Conservation (phyloP, 2,329 filamentous ascomycete species). For the Trichoderma oligosporum region DNA sequence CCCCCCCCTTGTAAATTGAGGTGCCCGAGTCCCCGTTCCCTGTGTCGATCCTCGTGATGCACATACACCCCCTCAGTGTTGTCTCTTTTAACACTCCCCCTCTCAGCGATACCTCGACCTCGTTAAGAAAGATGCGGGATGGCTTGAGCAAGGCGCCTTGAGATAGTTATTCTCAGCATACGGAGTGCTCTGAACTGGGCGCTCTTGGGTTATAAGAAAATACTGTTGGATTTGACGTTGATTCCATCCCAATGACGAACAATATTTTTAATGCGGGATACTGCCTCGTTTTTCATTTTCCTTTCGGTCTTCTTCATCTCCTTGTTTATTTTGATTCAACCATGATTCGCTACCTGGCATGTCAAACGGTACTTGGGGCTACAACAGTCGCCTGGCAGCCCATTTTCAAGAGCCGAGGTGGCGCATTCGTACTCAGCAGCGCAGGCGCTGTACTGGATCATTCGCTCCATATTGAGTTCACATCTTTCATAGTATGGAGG, state of each 20-base stretch:
- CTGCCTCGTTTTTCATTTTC: too few relatives aligned
- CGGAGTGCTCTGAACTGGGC: not conserved
- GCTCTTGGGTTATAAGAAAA: not conserved
- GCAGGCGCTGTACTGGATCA: not conserved
- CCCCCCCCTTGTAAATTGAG: conserved; percentile 13
- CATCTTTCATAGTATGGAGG: too few relatives aligned
- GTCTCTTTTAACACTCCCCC: not conserved
- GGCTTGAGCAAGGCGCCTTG: not conserved
- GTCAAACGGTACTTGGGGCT: not conserved
- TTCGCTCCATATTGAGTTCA: not conserved
- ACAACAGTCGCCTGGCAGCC: conserved; percentile 3
- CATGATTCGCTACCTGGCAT: not conserved
- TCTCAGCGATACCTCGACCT: not conserved
- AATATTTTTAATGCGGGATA: too few relatives aligned
- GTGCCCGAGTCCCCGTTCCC: conserved; percentile 19
- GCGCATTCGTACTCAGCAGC: conserved; percentile 11
- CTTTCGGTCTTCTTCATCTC: too few relatives aligned
- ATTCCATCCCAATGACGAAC: not conserved
- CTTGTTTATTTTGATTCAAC: not conserved
- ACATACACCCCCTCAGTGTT: not conserved
- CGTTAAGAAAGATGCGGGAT: not conserved
- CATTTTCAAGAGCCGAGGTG: conserved; percentile 20
- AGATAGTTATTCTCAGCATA: too few relatives aligned
- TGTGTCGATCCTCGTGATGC: conserved; percentile 19
- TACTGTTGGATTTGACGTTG: not conserved